Evolutionary conservation across 164 flowering plant genomes (phyloP).

Genomic region (Euptelea pleiosperma): DNA sequence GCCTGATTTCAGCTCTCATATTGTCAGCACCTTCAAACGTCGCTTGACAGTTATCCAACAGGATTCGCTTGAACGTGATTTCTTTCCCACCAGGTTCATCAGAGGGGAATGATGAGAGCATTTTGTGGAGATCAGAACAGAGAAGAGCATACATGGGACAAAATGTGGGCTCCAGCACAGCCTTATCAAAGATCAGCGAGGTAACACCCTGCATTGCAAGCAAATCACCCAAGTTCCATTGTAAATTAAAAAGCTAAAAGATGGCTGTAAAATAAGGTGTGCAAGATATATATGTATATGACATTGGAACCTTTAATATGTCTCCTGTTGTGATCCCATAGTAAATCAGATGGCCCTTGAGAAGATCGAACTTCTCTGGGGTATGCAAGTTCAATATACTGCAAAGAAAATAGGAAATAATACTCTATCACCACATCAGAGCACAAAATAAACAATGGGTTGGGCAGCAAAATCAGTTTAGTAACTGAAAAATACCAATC

Average conservation of each 20-base stretch:
- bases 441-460: too few relatives aligned
- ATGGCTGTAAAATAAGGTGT: not conserved
- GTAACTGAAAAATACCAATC: too few relatives aligned
- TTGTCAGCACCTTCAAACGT: slow-evolving; percentile 92
- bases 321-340: slow-evolving; percentile 92
- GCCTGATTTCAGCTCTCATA: slow-evolving; percentile 68
- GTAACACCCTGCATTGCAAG: slow-evolving; percentile 71
- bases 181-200: slow-evolving; percentile 83
- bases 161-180: slow-evolving; percentile 95
- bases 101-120: slow-evolving; percentile 85
- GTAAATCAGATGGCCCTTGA: slow-evolving; percentile 90
- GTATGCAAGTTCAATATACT: slow-evolving; percentile 96
- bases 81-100: slow-evolving; percentile 85
- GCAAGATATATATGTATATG: not conserved
- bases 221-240: not conserved
- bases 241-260: not conserved
- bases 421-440: not conserved
- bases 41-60: slow-evolving; percentile 86
- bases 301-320: slow-evolving; percentile 62
- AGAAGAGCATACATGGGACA: slow-evolving; percentile 92
- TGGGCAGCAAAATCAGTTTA: too few relatives aligned
- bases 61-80: slow-evolving; percentile 82
- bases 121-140: slow-evolving; percentile 84
- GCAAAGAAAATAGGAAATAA: slow-evolving; percentile 20
- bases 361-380: slow-evolving; percentile 94